Percentiles rank a stretch among this genome's conserved stretches.
These are phyloP conservation scores for Rhodofomes roseus DNA, from an alignment of 1,284 basidiomycete species.

Conservation along the genomic window DNA sequence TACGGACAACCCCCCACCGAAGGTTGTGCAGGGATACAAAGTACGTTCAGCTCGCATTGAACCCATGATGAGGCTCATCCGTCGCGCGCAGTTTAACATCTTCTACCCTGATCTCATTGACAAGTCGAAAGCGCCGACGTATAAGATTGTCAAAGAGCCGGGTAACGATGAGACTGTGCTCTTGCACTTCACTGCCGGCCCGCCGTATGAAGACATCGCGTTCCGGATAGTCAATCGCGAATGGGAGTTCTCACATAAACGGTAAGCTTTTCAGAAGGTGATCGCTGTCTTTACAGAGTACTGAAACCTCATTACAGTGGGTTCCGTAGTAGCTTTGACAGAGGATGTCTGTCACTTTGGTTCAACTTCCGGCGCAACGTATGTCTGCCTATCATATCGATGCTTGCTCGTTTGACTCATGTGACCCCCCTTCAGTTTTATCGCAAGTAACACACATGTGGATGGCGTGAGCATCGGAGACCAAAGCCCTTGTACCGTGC, in stretches of 20 bases:
- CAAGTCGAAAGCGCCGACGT: conserved; percentile 93
- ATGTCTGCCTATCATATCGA: conserved; percentile 29
- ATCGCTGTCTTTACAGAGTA: background rate
- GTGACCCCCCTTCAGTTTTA: conserved; percentile 53
- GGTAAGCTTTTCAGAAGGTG: conserved; percentile 45
- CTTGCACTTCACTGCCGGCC: conserved; percentile 92
- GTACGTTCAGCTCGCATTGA: conserved; percentile 34
- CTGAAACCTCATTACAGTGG: conserved; percentile 44
- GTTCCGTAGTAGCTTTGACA: conserved; percentile 82
- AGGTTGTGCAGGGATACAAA: conserved; percentile 98
- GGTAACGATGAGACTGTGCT: conserved; percentile 95
- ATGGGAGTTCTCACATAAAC: conserved; percentile 98
- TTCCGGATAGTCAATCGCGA: conserved; percentile 97
- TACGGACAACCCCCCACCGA: conserved; percentile 94
- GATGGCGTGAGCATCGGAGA: too few relatives aligned
- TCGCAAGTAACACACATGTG: conserved; percentile 45
- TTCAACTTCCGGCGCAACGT: conserved; percentile 88
- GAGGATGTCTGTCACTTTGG: conserved; percentile 83
- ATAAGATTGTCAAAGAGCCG: conserved; percentile 88
- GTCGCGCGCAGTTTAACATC: conserved; percentile 70
- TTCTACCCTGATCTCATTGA: conserved; percentile 97
- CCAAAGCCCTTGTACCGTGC: too few relatives aligned
- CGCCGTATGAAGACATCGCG: conserved; percentile 98
- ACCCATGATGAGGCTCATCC: background rate
- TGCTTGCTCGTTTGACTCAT: conserved; percentile 7